These are phyloP conservation scores for Apophysomyces variabilis DNA, from an alignment of 371 early-diverging fungal species.

Conservation along the genomic window DNA sequence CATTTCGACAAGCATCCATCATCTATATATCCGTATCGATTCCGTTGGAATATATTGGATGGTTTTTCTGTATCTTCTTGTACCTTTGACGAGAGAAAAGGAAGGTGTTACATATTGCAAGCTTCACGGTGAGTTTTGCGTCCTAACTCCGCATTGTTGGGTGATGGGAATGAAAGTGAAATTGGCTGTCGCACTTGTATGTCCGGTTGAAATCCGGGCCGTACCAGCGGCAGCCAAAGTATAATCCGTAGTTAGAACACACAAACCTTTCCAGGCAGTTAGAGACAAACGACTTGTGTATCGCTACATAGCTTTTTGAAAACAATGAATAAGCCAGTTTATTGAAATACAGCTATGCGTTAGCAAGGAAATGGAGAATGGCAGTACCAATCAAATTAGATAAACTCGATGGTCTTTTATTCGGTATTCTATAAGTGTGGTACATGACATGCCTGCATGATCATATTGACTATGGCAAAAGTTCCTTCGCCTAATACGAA, in stretches of 20 bases:
- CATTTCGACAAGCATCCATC: neutral
- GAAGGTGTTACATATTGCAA: constrained; percentile 10
- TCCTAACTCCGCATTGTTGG: neutral
- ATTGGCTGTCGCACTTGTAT: neutral
- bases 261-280: too few species aligned
- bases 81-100: constrained; percentile 11
- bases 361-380: too few species aligned
- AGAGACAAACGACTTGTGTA: neutral
- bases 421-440: constrained; percentile 41
- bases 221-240: neutral
- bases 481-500: constrained; percentile 88
- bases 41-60: neutral
- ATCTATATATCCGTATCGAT: neutral
- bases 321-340: neutral
- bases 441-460: constrained; percentile 48
- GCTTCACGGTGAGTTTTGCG: constrained; percentile 10
- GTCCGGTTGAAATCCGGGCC: neutral
- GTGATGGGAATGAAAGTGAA: neutral
- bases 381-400: too few species aligned
- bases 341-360: too few species aligned
- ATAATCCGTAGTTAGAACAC: neutral
- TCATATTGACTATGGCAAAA: constrained; percentile 62
- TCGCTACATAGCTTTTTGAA: too few species aligned
- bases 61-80: neutral
- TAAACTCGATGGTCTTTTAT: neutral